Conservation (phyloP, 306 rosid genomes). For the Dicorynia guianensis region DNA sequence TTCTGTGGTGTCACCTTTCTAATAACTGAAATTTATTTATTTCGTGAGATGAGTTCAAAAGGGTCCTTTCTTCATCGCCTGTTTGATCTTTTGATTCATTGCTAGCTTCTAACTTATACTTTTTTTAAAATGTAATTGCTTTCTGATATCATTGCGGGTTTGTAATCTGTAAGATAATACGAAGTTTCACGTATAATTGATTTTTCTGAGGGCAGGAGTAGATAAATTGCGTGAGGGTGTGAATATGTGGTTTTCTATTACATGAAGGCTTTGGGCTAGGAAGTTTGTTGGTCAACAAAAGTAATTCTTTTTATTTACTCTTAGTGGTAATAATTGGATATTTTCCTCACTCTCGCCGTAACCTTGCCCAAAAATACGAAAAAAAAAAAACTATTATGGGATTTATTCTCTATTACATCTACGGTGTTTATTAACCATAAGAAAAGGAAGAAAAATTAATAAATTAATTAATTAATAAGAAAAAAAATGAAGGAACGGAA, state of each 20-base stretch:
- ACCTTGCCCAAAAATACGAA: not conserved
- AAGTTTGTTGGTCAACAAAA: not conserved
- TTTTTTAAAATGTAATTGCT: not conserved
- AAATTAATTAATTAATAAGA: not conserved
- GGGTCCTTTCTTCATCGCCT: not conserved
- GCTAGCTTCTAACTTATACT: not conserved
- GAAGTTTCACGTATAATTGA: not conserved
- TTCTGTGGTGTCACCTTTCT: not conserved
- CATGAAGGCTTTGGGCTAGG: not conserved
- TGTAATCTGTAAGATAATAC: not conserved
- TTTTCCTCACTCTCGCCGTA: not conserved
- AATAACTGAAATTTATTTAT: not conserved
- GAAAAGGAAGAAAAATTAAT: not conserved
- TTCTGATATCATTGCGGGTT: not conserved
- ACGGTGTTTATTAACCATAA: not conserved
- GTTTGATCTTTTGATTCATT: conserved; percentile 8
- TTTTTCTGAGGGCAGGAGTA: not conserved
- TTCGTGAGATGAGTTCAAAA: conserved; percentile 14
- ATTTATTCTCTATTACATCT: not conserved
- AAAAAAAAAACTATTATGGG: too few relatives aligned
- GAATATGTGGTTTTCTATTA: not conserved
- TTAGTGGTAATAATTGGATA: not conserved
- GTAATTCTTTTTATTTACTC: not conserved
- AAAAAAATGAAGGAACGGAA: not conserved
- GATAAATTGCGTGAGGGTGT: not conserved